A percentile compares a stretch with the other conserved stretches of the same genome.
Conservation (phyloP, 2,329 filamentous ascomycete species). For the Exophiala sideris region DNA sequence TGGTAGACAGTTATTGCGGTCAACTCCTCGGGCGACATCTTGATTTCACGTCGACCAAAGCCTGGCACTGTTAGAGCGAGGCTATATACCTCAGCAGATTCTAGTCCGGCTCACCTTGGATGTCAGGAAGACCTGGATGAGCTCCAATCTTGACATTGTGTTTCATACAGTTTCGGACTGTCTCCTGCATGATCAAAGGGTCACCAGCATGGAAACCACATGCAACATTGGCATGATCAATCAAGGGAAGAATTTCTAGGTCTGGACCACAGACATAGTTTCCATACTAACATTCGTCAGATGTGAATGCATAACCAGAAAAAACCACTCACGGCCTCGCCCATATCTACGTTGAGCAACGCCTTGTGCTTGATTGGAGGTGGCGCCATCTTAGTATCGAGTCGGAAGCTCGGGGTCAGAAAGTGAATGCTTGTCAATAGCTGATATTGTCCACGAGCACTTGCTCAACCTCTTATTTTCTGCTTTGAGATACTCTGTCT, state of each 20-base stretch:
- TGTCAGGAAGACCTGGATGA: conserved; percentile 62
- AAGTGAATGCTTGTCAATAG: neutral
- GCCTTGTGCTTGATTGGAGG: conserved; percentile 51
- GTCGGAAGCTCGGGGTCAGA: neutral
- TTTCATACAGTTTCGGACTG: conserved; percentile 56
- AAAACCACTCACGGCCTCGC: conserved; percentile 38
- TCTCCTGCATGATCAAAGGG: conserved; percentile 62
- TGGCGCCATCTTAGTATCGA: conserved; percentile 18
- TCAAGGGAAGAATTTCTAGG: conserved; percentile 58
- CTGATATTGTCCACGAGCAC: neutral
- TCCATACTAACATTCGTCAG: conserved; percentile 35
- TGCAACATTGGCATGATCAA: conserved; percentile 62
- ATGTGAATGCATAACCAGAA: neutral
- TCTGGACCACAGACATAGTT: conserved; percentile 54
- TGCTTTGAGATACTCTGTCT: neutral
- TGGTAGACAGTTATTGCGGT: conserved; percentile 60
- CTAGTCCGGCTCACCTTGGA: conserved; percentile 16
- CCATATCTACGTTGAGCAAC: conserved; percentile 48
- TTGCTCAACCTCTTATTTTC: neutral
- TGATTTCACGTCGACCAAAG: conserved; percentile 62
- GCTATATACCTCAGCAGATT: neutral
- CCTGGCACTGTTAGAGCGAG: conserved; percentile 40
- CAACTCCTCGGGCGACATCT: conserved; percentile 55
- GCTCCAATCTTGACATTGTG: conserved; percentile 58
- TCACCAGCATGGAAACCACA: conserved; percentile 61